Evolutionary conservation across 148 eudicot genomes (phyloP), one percentile per base, ranked within the genome.

Genomic region (Euryodendron excelsum): DNA sequence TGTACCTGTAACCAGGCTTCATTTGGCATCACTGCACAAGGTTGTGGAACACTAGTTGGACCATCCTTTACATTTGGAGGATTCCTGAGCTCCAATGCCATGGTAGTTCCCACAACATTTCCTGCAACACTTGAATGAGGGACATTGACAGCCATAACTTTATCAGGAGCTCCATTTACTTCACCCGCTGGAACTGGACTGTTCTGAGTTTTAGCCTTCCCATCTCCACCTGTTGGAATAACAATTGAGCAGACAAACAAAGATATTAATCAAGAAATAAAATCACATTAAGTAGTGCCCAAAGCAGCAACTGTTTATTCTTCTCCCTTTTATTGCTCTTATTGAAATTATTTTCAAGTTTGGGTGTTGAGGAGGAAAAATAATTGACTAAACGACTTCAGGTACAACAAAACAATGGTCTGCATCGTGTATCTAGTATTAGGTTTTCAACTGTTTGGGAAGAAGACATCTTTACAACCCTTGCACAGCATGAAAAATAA

Each of bases 1-100:
- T 76, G 69, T 78, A 93, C 94, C 88, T 91, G 97, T 76, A 88
- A 53, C 98, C 93, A 91, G 77, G 76, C 71, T 83, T 93, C 98
- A 79, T 84, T 79, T 15, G 97, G n/a, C n/a, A n/a, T n/a, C n/a
- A n/a, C n/a, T n/a, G n/a, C n/a, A n/a, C n/a, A n/a, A n/a, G n/a
- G n/a, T n/a, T n/a, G n/a, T n/a, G n/a, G n/a, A n/a, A n/a, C 80
- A 53, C 80, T 72, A 67, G 82, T 66, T 76, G 90, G 76, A 68
- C 80, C 81, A 45, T 73, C 86, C 69, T 77, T 84, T 50, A 80
- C 78, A 65, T 73, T 79, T 28, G 90, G 88, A 76, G 89, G 84
- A 62, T 85, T 88, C 61, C 72, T 84, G 65, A 90, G 82, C 78
- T 88, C 93, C 84, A 89, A 78, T 68, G 89, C 78, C 66, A 85